phyloP scores from a whole-genome alignment of 2,329 filamentous ascomycete genomes.

The Colletotrichum sp. region DNA sequence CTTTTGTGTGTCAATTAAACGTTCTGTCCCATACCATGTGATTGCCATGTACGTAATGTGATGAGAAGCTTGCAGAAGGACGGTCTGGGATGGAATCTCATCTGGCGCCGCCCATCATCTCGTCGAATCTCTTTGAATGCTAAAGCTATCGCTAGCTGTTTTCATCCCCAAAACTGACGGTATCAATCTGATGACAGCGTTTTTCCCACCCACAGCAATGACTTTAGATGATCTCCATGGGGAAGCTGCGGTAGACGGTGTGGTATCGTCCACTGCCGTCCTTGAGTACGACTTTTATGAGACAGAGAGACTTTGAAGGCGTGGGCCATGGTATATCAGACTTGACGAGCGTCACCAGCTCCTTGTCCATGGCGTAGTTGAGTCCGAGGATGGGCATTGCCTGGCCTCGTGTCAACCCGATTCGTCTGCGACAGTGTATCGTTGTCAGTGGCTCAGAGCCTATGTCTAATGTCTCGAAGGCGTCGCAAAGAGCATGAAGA shows the following conservation, averaged over 20 bases:
- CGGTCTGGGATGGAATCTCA: neutral
- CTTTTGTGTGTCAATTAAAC: neutral
- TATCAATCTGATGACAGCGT: neutral
- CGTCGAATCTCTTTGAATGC: neutral
- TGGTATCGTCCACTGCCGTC: slow-evolving; percentile 43
- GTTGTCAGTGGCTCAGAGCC: neutral
- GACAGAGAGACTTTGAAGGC: slow-evolving; percentile 36
- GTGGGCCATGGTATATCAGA: slow-evolving; percentile 40
- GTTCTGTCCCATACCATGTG: neutral
- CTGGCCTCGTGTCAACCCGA: neutral
- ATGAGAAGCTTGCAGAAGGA: neutral
- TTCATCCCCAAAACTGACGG: neutral
- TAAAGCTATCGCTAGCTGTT: neutral
- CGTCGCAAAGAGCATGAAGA: neutral
- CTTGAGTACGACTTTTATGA: slow-evolving; percentile 44
- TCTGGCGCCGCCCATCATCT: neutral
- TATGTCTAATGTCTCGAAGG: neutral
- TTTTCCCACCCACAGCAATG: neutral
- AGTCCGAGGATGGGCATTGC: slow-evolving; percentile 27
- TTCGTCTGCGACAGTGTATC: fast-evolving
- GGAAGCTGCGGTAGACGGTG: slow-evolving; percentile 40
- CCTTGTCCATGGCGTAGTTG: slow-evolving; percentile 33
- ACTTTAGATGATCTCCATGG: slow-evolving; percentile 24
- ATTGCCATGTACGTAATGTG: neutral
- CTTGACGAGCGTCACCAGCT: slow-evolving; percentile 28